Percentiles rank a stretch among this genome's conserved stretches.
Conservation (phyloP, 345 rosid species). For the Aquilaria yunnanensis region DNA sequence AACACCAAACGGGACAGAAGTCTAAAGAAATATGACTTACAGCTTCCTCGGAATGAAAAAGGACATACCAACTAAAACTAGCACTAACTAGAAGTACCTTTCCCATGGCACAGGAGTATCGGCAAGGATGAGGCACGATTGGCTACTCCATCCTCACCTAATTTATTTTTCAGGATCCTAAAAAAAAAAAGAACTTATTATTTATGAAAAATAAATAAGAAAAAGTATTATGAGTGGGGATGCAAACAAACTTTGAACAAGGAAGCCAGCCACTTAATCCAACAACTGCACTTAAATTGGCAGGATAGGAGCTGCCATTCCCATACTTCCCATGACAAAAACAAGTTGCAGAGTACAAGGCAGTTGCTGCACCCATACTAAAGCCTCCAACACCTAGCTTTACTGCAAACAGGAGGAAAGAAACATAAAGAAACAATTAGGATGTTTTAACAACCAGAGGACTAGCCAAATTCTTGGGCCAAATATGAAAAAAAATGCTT, state of each 20-base stretch:
- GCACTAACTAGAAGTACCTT: constrained; percentile 34
- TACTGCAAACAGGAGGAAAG: constrained; percentile 40
- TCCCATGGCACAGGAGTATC: constrained; percentile 78
- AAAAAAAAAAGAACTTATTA: not conserved
- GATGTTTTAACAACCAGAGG: too few species aligned
- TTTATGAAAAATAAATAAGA: not conserved
- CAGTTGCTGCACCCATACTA: constrained; percentile 98
- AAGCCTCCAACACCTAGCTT: constrained; percentile 96
- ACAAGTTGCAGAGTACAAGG: constrained; percentile 83
- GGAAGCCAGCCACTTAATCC: constrained; percentile 99
- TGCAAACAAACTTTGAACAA: constrained; percentile 61
- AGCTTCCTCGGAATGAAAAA: too few species aligned
- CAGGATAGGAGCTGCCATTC: constrained; percentile 66
- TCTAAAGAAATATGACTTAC: too few species aligned
- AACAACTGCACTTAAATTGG: constrained; percentile 66
- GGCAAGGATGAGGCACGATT: constrained; percentile 77
- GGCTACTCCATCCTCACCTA: constrained; percentile 46
- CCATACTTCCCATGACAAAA: constrained; percentile 60
- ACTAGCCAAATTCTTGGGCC: too few species aligned
- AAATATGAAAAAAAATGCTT: not conserved
- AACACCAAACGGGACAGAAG: too few species aligned
- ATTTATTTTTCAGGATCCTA: constrained; percentile 60
- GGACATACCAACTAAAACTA: too few species aligned
- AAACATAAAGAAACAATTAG: constrained; percentile 8
- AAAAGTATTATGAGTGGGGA: not conserved